These are phyloP conservation scores for Fusarium phyllophilum DNA, from an alignment of 2,329 filamentous ascomycete species.

Conservation along the genomic window DNA sequence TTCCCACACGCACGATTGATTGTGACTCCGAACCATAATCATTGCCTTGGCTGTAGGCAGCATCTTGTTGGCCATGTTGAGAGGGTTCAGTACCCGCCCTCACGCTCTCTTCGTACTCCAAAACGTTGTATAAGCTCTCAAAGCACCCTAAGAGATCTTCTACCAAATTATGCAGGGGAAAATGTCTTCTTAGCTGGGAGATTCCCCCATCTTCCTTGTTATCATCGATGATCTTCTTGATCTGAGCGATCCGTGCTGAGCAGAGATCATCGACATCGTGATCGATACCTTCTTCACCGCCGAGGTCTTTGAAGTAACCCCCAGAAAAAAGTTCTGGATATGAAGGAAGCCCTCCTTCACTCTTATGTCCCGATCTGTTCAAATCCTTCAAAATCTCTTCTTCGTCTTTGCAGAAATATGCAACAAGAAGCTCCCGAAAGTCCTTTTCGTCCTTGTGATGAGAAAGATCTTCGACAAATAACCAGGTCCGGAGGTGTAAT, in stretches of 20 bases:
- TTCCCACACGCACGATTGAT: slow-evolving; percentile 36
- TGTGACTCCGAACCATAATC: slow-evolving; percentile 41
- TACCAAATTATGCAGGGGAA: slow-evolving; percentile 32
- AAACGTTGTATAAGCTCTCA: slow-evolving; percentile 14
- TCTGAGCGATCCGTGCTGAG: slow-evolving; percentile 35
- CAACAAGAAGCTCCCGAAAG: slow-evolving; percentile 38
- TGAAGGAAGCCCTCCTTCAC: neutral
- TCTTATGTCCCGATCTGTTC: neutral
- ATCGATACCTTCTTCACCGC: slow-evolving; percentile 12
- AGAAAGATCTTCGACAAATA: slow-evolving; percentile 46
- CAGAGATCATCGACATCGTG: slow-evolving; percentile 34
- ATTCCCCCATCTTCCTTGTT: slow-evolving; percentile 17
- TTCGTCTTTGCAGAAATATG: slow-evolving; percentile 45
- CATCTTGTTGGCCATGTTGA: slow-evolving; percentile 9
- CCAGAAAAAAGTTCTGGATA: slow-evolving; percentile 26
- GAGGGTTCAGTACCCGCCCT: neutral
- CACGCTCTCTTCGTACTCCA: slow-evolving; percentile 1
- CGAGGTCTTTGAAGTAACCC: slow-evolving; percentile 44
- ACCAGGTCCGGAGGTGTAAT: slow-evolving; percentile 52
- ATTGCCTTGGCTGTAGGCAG: slow-evolving; percentile 31
- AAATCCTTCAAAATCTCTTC: neutral
- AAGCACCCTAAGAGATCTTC: slow-evolving; percentile 34
- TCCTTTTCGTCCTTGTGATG: slow-evolving; percentile 5
- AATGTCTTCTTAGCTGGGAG: slow-evolving; percentile 26
- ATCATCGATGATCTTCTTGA: slow-evolving; percentile 17